phyloP scores from a whole-genome alignment of 495 filamentous ascomycete genomes.

The Rhizodiscina lignyota region DNA sequence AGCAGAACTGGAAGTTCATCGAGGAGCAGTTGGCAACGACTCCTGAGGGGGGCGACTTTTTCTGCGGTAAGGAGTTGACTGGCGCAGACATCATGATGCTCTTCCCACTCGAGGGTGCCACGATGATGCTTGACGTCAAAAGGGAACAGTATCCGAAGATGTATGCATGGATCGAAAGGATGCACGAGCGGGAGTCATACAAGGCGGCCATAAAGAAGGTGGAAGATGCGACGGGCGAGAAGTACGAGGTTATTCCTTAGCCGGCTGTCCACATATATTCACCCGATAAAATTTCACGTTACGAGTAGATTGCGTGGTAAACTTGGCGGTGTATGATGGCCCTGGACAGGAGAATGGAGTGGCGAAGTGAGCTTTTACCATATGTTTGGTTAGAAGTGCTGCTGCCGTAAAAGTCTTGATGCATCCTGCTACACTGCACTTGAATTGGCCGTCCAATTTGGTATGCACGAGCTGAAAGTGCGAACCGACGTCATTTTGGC shows the following conservation, averaged over 20 bases:
- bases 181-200: constrained; percentile 48
- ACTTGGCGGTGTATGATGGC: too few relatives aligned
- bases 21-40: constrained; percentile 52
- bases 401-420: too few relatives aligned
- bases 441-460: too few relatives aligned
- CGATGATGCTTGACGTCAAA: constrained; percentile 23
- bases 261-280: too few relatives aligned
- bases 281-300: too few relatives aligned
- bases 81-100: constrained; percentile 69
- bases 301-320: too few relatives aligned
- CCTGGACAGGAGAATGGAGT: too few relatives aligned
- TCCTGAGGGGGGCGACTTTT: constrained; percentile 42
- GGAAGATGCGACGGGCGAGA: constrained; percentile 16
- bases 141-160: constrained; percentile 44
- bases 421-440: too few relatives aligned
- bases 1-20: constrained; percentile 51
- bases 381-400: too few relatives aligned
- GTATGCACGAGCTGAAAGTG: too few relatives aligned
- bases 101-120: constrained; percentile 49
- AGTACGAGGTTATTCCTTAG: constrained; percentile 10
- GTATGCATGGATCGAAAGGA: constrained; percentile 40
- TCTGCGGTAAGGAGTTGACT: constrained; percentile 57
- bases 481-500: too few relatives aligned
- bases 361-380: too few relatives aligned
- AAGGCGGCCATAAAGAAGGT: constrained; percentile 28